Conservation (phyloP, 225 moss, liverwort and hornwort genomes). For the Sphagnum tenellum region DNA sequence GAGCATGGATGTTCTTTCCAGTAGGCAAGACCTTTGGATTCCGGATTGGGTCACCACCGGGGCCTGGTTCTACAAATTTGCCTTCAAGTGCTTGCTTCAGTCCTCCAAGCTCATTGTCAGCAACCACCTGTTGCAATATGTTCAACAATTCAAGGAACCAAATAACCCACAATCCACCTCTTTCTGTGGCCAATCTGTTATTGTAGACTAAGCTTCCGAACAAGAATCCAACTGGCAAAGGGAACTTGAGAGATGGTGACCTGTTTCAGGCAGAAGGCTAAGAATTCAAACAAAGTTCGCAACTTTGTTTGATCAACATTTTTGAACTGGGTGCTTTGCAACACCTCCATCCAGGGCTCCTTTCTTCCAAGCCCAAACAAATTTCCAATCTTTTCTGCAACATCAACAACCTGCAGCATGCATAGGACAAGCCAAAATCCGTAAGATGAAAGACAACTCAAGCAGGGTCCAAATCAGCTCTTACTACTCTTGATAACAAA, state of each 20-base stretch:
- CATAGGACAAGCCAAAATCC: no score
- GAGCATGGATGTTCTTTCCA: constrained; percentile 91
- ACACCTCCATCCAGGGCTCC: constrained; percentile 83
- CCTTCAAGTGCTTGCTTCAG: constrained; percentile 93
- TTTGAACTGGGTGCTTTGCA: constrained; percentile 54
- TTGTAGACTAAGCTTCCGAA: no score
- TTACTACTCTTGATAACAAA: no score
- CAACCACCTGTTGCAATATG: constrained; percentile 33
- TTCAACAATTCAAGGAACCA: no score
- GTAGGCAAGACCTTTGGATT: constrained; percentile 95
- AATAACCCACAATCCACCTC: no score
- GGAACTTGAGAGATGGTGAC: neutral
- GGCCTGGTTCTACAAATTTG: constrained; percentile 92
- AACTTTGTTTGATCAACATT: constrained; percentile 59
- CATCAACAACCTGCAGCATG: constrained; percentile 53
- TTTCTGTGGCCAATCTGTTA: no score
- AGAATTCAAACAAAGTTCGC: constrained; percentile 68
- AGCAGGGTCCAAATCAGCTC: no score
- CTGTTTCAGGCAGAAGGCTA: constrained; percentile 95
- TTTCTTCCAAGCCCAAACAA: constrained; percentile 78
- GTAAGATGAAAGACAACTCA: no score
- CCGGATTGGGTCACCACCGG: constrained; percentile 92
- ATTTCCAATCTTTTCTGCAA: constrained; percentile 54
- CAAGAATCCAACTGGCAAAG: neutral
- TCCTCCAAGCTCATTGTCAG: constrained; percentile 88